Evolutionary conservation across 352 stramenopile species (phyloP), one percentile per base, ranked within the genome.

Genomic region (Phytophthora cryptogea): DNA sequence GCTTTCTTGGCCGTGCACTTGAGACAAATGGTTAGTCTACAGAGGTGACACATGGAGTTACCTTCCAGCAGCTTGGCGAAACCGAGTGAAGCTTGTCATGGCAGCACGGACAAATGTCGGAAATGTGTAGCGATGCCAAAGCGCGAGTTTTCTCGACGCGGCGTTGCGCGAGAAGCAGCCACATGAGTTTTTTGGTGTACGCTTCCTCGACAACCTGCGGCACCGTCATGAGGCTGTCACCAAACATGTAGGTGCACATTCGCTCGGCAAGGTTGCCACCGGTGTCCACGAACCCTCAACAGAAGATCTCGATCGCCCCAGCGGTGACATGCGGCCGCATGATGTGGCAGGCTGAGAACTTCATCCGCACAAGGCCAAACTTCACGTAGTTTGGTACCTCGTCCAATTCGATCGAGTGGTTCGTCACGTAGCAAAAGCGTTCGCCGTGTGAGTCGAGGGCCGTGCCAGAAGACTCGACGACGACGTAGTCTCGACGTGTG

Each of bases 171-270:
- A 45, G 30, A 16, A 67, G 51, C 11, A 63, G 28, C 76, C 74
- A 86, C 41, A 57, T 56, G 9, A 89, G 60, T 32, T 89, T 89
- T 57, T 83, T 86, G 27, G 77, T 66, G 46, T 86, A 69, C 1
- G 72, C 58, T 37, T 74, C 80, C 27, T 83, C 74, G 8, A 80
- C 68, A 1, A 78, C 63, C 30, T 72, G 66, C 2, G 74, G 45
- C 4, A 60, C 39, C 0, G 65, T 58, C 27, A 76, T 54, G n/a
- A 87, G 42, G 11, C 58, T 63, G 5, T 83, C 78, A 23, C 66
- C 67, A 37, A 64, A 76, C 23, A 84, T 54, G 14, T 59, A 67
- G 0, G 63, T 74, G 13, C 63, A 46, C 8, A 63, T 14, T 0
- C 56, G 51, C 42, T 72, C 59, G 0, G 59, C 40, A 5, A 79